Evolutionary conservation across 2,329 filamentous ascomycete species (phyloP).

Genomic region (Aureobasidium pullulans): DNA sequence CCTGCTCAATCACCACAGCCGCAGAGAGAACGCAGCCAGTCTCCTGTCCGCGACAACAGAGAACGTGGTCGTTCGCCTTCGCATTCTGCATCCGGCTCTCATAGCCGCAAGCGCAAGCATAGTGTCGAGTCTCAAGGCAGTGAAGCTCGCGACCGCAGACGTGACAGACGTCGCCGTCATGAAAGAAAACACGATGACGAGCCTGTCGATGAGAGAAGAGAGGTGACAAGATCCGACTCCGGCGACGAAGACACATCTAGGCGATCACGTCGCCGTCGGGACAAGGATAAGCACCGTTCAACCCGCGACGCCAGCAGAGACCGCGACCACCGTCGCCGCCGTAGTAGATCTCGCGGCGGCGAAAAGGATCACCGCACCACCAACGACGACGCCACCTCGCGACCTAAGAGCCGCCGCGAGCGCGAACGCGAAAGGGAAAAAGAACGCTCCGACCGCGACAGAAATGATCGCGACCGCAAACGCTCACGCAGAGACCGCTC

Average conservation of each 20-base stretch:
- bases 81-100: slow-evolving; percentile 31
- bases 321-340: slow-evolving; percentile 33
- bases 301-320: slow-evolving; percentile 39
- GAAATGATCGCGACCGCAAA: slow-evolving; percentile 31
- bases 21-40: slow-evolving; percentile 16
- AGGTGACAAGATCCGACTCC: slow-evolving; percentile 59
- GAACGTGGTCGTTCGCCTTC: slow-evolving; percentile 11
- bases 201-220: slow-evolving; percentile 33
- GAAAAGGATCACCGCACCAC: slow-evolving; percentile 5
- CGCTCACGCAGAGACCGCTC: slow-evolving; percentile 42
- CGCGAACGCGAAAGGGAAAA: slow-evolving; percentile 14
- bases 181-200: slow-evolving; percentile 33
- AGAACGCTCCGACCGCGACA: slow-evolving; percentile 23
- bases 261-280: slow-evolving; percentile 50
- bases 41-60: slow-evolving; percentile 14
- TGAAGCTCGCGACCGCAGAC: slow-evolving; percentile 33
- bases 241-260: slow-evolving; percentile 44
- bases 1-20: slow-evolving; percentile 10
- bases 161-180: slow-evolving; percentile 42
- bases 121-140: slow-evolving; percentile 30
- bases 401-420: slow-evolving; percentile 11
- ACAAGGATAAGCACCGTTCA: slow-evolving; percentile 33
- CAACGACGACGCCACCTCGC: neutral
- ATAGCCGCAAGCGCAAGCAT: slow-evolving; percentile 42
- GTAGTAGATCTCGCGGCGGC: slow-evolving; percentile 25